A percentile compares a stretch with the other conserved stretches of the same genome.
Conservation (phyloP, 2,329 filamentous ascomycete genomes). For the Coniochaeta sp. region DNA sequence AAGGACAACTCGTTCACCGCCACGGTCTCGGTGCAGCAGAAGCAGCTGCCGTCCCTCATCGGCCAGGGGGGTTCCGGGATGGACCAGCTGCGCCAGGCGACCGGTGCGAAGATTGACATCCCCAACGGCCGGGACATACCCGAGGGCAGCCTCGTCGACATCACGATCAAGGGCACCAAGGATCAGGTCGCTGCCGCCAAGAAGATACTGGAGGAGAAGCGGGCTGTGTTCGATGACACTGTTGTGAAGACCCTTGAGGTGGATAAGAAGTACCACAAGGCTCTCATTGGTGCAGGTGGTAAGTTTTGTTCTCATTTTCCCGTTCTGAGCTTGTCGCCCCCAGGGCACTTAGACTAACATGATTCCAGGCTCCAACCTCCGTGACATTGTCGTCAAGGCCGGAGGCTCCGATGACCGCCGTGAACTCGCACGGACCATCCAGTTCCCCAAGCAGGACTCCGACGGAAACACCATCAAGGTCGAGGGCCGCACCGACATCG, state of each 20-base stretch:
- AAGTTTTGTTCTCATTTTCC: slow-evolving; percentile 28
- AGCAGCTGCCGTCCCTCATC: slow-evolving; percentile 88
- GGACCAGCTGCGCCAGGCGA: slow-evolving; percentile 78
- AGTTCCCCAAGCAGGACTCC: slow-evolving; percentile 85
- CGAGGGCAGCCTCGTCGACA: slow-evolving; percentile 62
- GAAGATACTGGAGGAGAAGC: slow-evolving; percentile 81
- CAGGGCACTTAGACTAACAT: slow-evolving; percentile 31
- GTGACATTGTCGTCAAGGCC: slow-evolving; percentile 76
- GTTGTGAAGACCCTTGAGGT: slow-evolving; percentile 76
- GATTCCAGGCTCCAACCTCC: slow-evolving; percentile 70
- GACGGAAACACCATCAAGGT: slow-evolving; percentile 79
- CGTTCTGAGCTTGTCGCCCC: slow-evolving; percentile 3
- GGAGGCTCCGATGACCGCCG: slow-evolving; percentile 84
- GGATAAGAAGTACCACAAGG: slow-evolving; percentile 89
- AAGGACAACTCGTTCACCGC: slow-evolving; percentile 79
- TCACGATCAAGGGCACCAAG: slow-evolving; percentile 88
- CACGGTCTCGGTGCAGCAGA: slow-evolving; percentile 78
- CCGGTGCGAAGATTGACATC: slow-evolving; percentile 86
- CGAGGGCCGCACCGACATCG: slow-evolving; percentile 75
- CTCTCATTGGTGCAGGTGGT: slow-evolving; percentile 85
- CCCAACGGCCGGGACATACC: slow-evolving; percentile 70
- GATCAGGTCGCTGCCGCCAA: slow-evolving; percentile 84
- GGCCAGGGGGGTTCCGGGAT: slow-evolving; percentile 85
- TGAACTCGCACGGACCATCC: slow-evolving; percentile 79
- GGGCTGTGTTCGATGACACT: slow-evolving; percentile 83